These are phyloP conservation scores for Arxiozyma heterogenica DNA, from an alignment of 1,139 yeast genomes.

Conservation along the genomic window DNA sequence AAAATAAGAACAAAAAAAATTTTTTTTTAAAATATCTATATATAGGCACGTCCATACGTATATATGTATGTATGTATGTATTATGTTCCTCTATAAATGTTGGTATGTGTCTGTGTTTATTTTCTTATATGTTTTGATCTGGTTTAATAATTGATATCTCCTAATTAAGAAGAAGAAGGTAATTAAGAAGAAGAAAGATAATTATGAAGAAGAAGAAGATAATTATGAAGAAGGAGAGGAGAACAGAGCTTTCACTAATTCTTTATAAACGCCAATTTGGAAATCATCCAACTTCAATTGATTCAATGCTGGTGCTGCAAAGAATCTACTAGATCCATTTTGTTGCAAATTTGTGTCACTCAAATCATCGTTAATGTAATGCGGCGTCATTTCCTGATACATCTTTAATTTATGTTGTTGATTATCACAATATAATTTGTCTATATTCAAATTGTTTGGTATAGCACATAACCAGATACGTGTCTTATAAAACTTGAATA, in stretches of 20 bases:
- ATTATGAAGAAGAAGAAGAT: no score
- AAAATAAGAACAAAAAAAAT: no score
- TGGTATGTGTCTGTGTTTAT: neutral
- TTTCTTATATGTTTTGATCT: neutral
- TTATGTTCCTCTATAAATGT: neutral
- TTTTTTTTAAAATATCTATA: no score
- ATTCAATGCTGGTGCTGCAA: constrained; percentile 27
- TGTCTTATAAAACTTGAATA: constrained; percentile 88
- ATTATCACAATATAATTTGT: constrained; percentile 25
- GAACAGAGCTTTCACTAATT: constrained; percentile 25
- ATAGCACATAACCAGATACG: constrained; percentile 97
- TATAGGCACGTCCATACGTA: neutral
- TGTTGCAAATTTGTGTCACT: constrained; percentile 18
- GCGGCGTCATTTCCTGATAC: constrained; percentile 30
- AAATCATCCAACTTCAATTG: constrained; percentile 27
- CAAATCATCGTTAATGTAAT: constrained; percentile 23
- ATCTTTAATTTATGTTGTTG: constrained; percentile 25
- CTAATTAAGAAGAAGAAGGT: no score
- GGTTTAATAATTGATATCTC: no score
- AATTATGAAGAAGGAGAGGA: constrained; percentile 8
- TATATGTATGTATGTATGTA: neutral
- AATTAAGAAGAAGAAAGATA: no score
- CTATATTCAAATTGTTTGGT: constrained; percentile 30
- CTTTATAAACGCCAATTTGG: constrained; percentile 33
- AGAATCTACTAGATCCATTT: constrained; percentile 13